A percentile compares a stretch with the other conserved stretches of the same genome.
phyloP scores from a whole-genome alignment of 169 alveolate species.

The Plasmodium yoelii region DNA sequence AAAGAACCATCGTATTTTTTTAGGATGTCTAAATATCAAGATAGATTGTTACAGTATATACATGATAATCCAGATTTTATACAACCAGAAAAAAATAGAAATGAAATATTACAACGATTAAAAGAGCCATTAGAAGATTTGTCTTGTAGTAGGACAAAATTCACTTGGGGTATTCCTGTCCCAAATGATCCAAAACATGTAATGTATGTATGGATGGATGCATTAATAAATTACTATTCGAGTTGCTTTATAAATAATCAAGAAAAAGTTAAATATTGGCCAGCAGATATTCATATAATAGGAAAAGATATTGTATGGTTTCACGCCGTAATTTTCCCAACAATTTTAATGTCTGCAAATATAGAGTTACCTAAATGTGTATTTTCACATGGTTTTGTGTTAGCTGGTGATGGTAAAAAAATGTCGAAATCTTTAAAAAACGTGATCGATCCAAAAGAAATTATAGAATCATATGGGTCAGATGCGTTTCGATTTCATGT shows the following conservation, averaged over 20 bases:
- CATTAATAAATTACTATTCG: slow-evolving; percentile 91
- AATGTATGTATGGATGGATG: slow-evolving; percentile 97
- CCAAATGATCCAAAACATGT: slow-evolving; percentile 90
- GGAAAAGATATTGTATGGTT: slow-evolving; percentile 96
- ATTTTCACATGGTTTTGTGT: slow-evolving; percentile 94
- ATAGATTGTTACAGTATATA: slow-evolving; percentile 85
- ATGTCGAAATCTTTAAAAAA: slow-evolving; percentile 94
- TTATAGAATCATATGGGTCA: slow-evolving; percentile 80
- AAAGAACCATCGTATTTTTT: slow-evolving; percentile 92
- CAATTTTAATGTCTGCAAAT: slow-evolving; percentile 90
- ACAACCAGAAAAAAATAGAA: slow-evolving; percentile 88
- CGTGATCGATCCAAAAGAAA: slow-evolving; percentile 89
- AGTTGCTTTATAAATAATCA: slow-evolving; percentile 81
- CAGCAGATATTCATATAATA: slow-evolving; percentile 84
- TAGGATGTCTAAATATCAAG: slow-evolving; percentile 91
- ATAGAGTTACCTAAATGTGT: slow-evolving; percentile 90
- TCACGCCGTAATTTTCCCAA: slow-evolving; percentile 93
- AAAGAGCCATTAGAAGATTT: slow-evolving; percentile 90
- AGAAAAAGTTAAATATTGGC: slow-evolving; percentile 79
- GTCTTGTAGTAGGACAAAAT: slow-evolving; percentile 91
- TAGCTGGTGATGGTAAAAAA: slow-evolving; percentile 94
- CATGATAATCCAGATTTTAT: slow-evolving; percentile 83
- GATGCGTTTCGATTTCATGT: slow-evolving; percentile 87
- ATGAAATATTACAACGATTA: slow-evolving; percentile 87
- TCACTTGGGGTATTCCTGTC: slow-evolving; percentile 95